Percentiles rank a stretch among this genome's conserved stretches.
Evolutionary conservation across 371 early-diverging fungal genomes (phyloP).

Genomic region (Gilbertella persicaria): DNA sequence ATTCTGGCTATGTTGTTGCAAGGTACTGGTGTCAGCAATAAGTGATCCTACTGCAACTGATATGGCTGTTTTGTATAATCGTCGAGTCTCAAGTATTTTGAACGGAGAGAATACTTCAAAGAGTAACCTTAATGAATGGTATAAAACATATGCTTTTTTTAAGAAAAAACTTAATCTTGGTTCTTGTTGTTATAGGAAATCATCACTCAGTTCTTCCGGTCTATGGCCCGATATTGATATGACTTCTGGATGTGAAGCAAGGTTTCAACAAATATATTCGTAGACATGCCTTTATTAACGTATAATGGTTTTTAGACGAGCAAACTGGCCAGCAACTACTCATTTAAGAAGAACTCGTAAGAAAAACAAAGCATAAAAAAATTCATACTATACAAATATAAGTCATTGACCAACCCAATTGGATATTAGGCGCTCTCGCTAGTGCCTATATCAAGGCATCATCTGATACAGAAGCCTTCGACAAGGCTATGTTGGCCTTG

Average conservation of each 20-base stretch:
- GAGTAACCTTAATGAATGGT: no score
- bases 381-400: no score
- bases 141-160: no score
- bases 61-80: no score
- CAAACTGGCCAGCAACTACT: conserved; percentile 30
- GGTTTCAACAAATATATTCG: neutral
- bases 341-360: conserved; percentile 31
- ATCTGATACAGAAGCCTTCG: conserved; percentile 5
- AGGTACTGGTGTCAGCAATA: no score
- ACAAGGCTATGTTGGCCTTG: conserved; percentile 12
- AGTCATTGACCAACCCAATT: no score
- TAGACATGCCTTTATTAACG: neutral
- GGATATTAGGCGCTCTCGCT: conserved; percentile 7
- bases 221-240: conserved; percentile 25
- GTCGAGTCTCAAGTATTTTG: no score
- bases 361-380: neutral
- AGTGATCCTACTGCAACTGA: no score
- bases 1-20: no score
- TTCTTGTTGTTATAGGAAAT: no score
- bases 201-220: conserved; percentile 9
- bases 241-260: conserved; percentile 21
- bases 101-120: no score
- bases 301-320: conserved; percentile 11
- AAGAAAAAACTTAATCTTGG: no score
- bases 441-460: conserved; percentile 3